Evolutionary conservation across 768 basidiomycete species (phyloP), one percentile per base, ranked within the genome.

Genomic region (Auriscalpium microsporum): DNA sequence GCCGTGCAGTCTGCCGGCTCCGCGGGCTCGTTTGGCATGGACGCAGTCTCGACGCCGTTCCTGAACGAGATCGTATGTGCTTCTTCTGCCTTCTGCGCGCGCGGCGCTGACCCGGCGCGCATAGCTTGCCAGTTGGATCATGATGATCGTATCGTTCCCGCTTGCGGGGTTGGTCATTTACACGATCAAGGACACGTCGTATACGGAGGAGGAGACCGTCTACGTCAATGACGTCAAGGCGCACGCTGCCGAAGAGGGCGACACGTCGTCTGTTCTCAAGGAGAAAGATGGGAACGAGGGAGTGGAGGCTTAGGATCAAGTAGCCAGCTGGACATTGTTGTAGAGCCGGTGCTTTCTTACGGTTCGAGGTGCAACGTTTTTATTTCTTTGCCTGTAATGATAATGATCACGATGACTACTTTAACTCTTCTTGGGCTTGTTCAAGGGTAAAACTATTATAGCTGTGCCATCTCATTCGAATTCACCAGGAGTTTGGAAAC

Each of bases 21-120:
- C 16, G 75, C 75, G 13, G 71, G 72, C 48, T 68, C 66, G 35
- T 77, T 71, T 60, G 75, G 74, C 28, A 75, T 77, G 74, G 75
- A 77, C 62, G 75, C 75, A 2, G 71, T 72, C 7, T 45, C 55
- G 38, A 73, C 75, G n/a, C 73, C 75, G 34, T 73, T 66, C 63
- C 66, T 76, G 16, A 76, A 73, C 62, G 75, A 77, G 60, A 65
- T 64, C 54, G 62, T 70, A 34, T 9, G 58, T 55, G 13, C n/a
- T 38, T 17, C 46, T 17, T 4, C 45, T 52, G 4, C 42, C 8
- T 33, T 8, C 35, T 48, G n/a, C 11, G 21, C 21, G 21, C 8
- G 16, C 46, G n/a, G 13, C 21, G 11, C 16, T n/a, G 38, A 56
- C 35, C 40, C 23, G 7, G 47, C 36, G 34, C 28, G 7, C 38